phyloP scores from a whole-genome alignment of 192 early-diverging fungal genomes.

The Coemansia sp. region DNA sequence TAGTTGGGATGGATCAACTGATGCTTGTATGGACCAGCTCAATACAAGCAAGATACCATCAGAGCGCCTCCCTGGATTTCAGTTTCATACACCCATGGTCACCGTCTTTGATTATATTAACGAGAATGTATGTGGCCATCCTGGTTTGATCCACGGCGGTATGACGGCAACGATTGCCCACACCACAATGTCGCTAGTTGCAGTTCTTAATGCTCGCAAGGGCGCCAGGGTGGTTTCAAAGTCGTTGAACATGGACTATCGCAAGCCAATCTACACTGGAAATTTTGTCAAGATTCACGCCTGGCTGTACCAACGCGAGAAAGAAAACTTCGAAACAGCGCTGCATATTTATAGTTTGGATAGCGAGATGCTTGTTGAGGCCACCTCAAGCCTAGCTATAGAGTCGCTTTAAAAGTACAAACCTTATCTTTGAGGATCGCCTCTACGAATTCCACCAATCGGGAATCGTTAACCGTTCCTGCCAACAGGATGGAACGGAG shows the following conservation, averaged over 20 bases:
- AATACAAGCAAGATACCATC: slow-evolving; percentile 10
- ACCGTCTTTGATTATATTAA: slow-evolving; percentile 40
- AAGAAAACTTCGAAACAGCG: slow-evolving; percentile 11
- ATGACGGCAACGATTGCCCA: slow-evolving; percentile 45
- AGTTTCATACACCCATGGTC: slow-evolving; percentile 21
- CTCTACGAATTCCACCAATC: too few species aligned
- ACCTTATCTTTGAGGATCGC: too few species aligned
- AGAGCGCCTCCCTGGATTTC: slow-evolving; percentile 14
- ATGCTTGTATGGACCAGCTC: slow-evolving; percentile 14
- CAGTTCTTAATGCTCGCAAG: slow-evolving; percentile 26
- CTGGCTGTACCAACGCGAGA: slow-evolving; percentile 25
- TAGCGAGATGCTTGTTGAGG: slow-evolving; percentile 35
- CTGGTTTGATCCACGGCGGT: slow-evolving; percentile 45
- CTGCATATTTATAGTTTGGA: slow-evolving; percentile 32
- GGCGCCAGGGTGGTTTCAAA: slow-evolving; percentile 10
- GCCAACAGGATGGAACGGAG: too few species aligned
- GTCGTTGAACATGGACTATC: slow-evolving; percentile 52
- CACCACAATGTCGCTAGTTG: slow-evolving; percentile 32
- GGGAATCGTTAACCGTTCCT: too few species aligned
- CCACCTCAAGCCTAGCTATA: slow-evolving; percentile 23
- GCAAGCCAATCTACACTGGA: slow-evolving; percentile 33
- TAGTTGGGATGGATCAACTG: slow-evolving; percentile 15
- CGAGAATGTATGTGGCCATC: slow-evolving; percentile 38
- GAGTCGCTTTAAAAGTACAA: background rate
- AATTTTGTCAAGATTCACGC: slow-evolving; percentile 47